Conservation (phyloP, 139 green algal genomes). For the Coelastrella sp. region DNA sequence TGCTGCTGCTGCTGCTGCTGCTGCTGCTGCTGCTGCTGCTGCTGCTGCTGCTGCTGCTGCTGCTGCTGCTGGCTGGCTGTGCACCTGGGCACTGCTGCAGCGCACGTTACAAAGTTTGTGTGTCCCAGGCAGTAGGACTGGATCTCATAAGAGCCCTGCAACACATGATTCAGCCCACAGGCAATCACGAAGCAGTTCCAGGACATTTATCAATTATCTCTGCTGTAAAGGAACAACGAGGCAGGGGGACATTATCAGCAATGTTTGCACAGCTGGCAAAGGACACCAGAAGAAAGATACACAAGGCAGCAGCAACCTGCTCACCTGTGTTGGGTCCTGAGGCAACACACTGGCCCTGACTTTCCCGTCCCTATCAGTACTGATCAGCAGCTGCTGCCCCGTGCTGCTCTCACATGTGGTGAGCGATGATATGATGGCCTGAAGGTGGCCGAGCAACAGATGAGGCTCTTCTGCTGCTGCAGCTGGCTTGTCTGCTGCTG, state of each 20-base stretch:
- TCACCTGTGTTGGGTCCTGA: constrained; percentile 49
- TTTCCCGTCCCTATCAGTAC: constrained; percentile 82
- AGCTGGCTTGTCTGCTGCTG: constrained; percentile 13
- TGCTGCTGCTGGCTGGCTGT: not conserved
- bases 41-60: constrained; percentile 3
- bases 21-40: constrained; percentile 1
- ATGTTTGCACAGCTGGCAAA: no score
- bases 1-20: constrained; percentile 1
- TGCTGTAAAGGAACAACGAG: no score
- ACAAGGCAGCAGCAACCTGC: no score
- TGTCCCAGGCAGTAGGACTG: constrained; percentile 91
- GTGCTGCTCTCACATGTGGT: constrained; percentile 50
- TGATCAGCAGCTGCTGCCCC: constrained; percentile 72
- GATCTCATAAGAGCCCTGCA: constrained; percentile 80
- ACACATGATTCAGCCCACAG: not conserved
- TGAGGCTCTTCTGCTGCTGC: constrained; percentile 40
- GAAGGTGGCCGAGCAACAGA: constrained; percentile 86
- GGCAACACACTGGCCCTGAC: constrained; percentile 71
- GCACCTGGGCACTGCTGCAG: constrained; percentile 61
- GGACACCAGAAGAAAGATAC: no score
- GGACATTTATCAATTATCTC: no score
- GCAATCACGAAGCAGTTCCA: not conserved
- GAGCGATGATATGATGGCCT: constrained; percentile 83
- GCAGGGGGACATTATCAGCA: no score
- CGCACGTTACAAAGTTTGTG: constrained; percentile 74